phyloP scores from a whole-genome alignment of 106 monocot species.

The Acorus gramineus region DNA sequence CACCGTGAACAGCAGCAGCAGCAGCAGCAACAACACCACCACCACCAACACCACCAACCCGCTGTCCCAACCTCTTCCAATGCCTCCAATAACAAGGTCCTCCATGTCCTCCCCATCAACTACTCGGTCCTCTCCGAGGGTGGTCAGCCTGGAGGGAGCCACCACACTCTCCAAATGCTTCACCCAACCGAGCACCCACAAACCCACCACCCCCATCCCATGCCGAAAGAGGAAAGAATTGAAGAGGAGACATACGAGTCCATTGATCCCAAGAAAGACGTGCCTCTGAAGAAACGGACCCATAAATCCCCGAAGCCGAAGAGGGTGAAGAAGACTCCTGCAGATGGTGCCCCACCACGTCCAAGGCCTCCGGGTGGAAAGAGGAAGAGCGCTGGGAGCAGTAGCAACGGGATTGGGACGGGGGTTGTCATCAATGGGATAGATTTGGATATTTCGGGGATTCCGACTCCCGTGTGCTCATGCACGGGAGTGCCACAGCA shows the following conservation, averaged over 20 bases:
- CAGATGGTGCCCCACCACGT: too few relatives aligned
- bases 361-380: constrained; percentile 9
- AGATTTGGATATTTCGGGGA: constrained; percentile 14
- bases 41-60: constrained; percentile 8
- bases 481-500: constrained; percentile 20
- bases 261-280: constrained; percentile 4
- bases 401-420: constrained; percentile 7
- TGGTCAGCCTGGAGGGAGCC: too few relatives aligned
- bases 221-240: constrained; percentile 14
- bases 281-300: constrained; percentile 32
- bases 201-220: too few relatives aligned
- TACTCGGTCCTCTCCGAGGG: too few relatives aligned
- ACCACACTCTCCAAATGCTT: constrained; percentile 33
- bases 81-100: neutral
- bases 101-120: too few relatives aligned
- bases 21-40: neutral
- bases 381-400: neutral
- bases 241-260: constrained; percentile 1
- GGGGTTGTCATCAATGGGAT: constrained; percentile 19
- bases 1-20: constrained; percentile 7
- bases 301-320: constrained; percentile 47
- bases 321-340: constrained; percentile 46
- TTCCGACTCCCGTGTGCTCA: constrained; percentile 20
- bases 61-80: constrained; percentile 6
- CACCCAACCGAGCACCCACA: constrained; percentile 14